Base-by-base conservation (phyloP, 331 rosid species). In the Malus hybrid region DNA sequence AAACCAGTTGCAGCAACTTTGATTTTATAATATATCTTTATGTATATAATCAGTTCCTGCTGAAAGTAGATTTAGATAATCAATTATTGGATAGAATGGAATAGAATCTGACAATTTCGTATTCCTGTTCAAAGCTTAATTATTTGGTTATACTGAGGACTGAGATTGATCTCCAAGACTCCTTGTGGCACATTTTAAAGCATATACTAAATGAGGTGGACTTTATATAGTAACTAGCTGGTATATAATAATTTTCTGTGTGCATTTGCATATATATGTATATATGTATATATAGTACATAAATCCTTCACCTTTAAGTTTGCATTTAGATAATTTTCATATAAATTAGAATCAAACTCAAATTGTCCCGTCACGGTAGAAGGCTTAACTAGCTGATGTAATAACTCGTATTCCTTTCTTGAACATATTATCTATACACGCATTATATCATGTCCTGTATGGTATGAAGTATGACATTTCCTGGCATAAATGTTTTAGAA, bases 1-100 rank as follows among this genome's bases (percentile, higher is more conserved):
- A 78, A 85, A 86, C 87, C 71, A 68, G 68, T 86, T 87, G 85
- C 81, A 81, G 76, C 75, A 24, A 76, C 72, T 77, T 83, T 84
- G 71, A 89, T 6, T 77, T 69, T 70, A 73, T 72, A 15, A 44
- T 53, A 64, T 66, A 22, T 77, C 19, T 48, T 0, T 48, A 46
- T 5, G 3, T 66, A 20, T 77, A 29, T 53, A 65, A 66, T 61
- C 26, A 68, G 39, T 71, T 75, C 66, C 57, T 48, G 46, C 19
- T 26, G 10, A 72, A 87, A 64, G 74, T 36, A 71, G 63, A 71
- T 76, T 77, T 71, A 18, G 39, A 79, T 52, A 52, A 16, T 76
- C 77, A 78, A 74, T 74, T 82, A n/a, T 15, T 85, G 74, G 82
- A 62, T 82, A 77, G 80, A 78, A 28, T 62, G 66, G 80, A 79